Conservation (phyloP, 345 rosid species). For the Melaleuca quinquenervia region DNA sequence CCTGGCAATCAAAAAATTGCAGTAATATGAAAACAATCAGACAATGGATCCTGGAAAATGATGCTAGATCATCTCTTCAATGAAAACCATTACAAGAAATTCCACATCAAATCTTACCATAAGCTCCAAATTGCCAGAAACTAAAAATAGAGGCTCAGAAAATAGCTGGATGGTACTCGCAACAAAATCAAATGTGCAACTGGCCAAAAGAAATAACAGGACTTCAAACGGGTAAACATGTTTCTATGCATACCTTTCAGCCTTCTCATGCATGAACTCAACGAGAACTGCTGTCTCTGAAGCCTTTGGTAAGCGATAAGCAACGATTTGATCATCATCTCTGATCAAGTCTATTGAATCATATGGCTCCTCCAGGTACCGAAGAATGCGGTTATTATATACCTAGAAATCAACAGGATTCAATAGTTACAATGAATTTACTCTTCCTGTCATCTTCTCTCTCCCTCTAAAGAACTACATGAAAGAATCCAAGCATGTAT, state of each 20-base stretch:
- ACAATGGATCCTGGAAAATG: background rate
- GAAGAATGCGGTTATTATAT: constrained; percentile 30
- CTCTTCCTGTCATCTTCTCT: background rate
- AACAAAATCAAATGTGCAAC: background rate
- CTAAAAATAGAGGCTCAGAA: background rate
- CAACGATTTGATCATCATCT: constrained; percentile 52
- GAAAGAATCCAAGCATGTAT: background rate
- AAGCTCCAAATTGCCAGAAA: background rate
- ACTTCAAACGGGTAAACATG: background rate
- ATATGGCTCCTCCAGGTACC: constrained; percentile 35
- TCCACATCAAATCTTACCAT: background rate
- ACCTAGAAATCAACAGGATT: constrained; percentile 17
- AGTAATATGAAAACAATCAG: background rate
- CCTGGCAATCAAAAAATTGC: background rate
- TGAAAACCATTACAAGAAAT: background rate
- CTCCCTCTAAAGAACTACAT: background rate
- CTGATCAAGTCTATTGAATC: constrained; percentile 53
- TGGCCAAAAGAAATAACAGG: background rate
- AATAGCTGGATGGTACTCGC: background rate
- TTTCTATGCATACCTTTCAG: constrained; percentile 26
- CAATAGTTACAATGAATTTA: background rate
- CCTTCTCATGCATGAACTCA: constrained; percentile 33
- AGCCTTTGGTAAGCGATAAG: constrained; percentile 45
- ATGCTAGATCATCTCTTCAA: background rate
- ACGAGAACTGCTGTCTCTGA: constrained; percentile 24